Base-by-base conservation (phyloP, 1,139 yeast genomes). In the Meyerozyma guilliermondii region DNA sequence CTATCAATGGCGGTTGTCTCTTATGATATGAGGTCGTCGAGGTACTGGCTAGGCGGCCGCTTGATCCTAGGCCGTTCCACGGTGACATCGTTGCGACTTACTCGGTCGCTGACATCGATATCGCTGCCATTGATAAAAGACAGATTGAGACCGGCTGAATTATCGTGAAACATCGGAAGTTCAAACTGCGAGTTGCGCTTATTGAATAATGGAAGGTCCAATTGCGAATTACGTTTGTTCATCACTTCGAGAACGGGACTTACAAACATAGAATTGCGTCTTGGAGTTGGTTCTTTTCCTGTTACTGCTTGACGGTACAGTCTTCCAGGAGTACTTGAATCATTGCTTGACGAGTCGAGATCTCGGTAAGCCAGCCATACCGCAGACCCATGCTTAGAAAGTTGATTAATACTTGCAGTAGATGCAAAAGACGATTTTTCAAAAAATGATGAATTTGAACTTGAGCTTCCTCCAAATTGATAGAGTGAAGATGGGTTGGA, bases 21-120 rank as follows among this genome's bases (percentile, higher is more conserved):
- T 7, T 23, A 7, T 23, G 27, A 7, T 4, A 26, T 26, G 27
- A 57, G 53, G 38, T 65, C 67, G 33, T 65, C 67, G 43, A 65
- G 55, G 40, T 55, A 55, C 46, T 61, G 59, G 46, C 67, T 62
- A 11, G 71, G 71, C 0, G 69, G 66, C 43, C 69, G 46, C 27
- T 46, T 46, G 33, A 41, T 17, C 16, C 22, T 43, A 29, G 48
- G 44, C 16, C 36, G 36, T 6, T 11, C 16, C 10, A 16, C 33
- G 20, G 16, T 29, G 20, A 29, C 5, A 16, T 29, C 33, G 3
- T n/a, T 13, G 4, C 33, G 33, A 7, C 16, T 29, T 7, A 13
- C 18, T 2, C n/a, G n/a, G 18, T 29, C 33, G 33, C 33, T 29
- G 18, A 29, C 16, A 14, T 29, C 33, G 6, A 29, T 7, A 9